Base-by-base conservation (phyloP, 2,329 filamentous ascomycete species). In the Lecanicillium sp. region DNA sequence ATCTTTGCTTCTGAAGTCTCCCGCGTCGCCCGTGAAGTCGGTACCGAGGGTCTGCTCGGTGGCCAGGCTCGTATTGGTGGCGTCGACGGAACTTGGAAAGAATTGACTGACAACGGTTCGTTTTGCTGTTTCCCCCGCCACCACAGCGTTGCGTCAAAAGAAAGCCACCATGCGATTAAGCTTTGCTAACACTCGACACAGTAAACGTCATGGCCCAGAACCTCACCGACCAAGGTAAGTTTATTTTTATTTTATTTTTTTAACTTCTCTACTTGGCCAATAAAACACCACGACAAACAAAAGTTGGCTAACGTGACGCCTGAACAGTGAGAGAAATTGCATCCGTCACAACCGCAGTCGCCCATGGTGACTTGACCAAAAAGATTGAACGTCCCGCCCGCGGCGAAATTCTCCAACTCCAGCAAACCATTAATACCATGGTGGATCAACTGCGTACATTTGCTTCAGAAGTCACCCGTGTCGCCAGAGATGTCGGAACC, bases 1-100 rank as follows among this genome's bases (percentile, higher is more conserved):
- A 85, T 94, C 43, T 96, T 96, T 62, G 90, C 90, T 48, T 94
- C 86, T 61, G 89, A 96, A 66, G 90, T 96, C 54, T 95, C 90
- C 25, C 83, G 87, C 49, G 81, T 96, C 50, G 90, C 90, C 38
- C 85, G 87, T 59, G 90, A 96, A 63, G 90, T 96, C 68, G 90
- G 90, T 51, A 96, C 90, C 11, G 89, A 96, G 61, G 90, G 90
- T 55, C 83, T 92, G 46, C 79, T 96, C 30, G 90, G 90, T 52
- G 90, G 90, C 31, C 90, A 96, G 60, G 90, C 90, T 43, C 83
- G 88, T 59, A 90, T 96, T 45, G 84, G 88, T 48, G 90, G 89
- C 41, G 90, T 96, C 40, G 87, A 92, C 60, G 90, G 90, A 53
- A 95, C 94, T 44, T 96, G 90, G 90, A 94, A 95, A 57, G 90